Base-by-base conservation (phyloP, 2,329 filamentous ascomycete genomes). In the Coniochaeta prunicola region DNA sequence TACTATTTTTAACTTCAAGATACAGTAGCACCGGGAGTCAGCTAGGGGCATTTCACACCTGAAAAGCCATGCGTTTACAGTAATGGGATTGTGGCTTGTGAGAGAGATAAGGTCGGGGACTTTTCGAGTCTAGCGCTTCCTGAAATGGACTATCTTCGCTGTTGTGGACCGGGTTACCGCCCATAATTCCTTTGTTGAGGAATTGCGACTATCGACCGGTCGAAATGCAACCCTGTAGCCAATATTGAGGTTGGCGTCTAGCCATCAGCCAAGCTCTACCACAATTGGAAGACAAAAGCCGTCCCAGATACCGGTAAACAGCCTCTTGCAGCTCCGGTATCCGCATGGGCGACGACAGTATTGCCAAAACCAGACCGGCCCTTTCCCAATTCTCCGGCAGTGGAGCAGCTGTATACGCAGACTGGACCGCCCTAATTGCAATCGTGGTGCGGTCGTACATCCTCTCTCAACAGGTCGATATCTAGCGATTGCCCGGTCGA, bases 221-320 rank as follows among this genome's bases (percentile, higher is more conserved):
- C 21, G 21, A 50, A 50, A 28, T 28, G 45, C 1, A 28, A 50
- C 30, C 24, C 10, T n/a, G 13, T 30, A 24, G 38, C 34, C 61
- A 64, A 65, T 64, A 63, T 65, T 58, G 57, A 48, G 31, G 36
- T 54, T 12, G 42, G 62, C 10, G 64, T 65, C 17, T 3, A 19
- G 38, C 42, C 42, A 48, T 8, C 36, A 40, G 17, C 12, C 36
- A 34, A 34, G 31, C 31, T 34, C 13, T 13, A 13, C 13, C 31
- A 34, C 7, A 34, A 34, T 65, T 57, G 53, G 61, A 58, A 58
- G 55, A 31, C 59, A 61, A 63, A 60, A 62, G 64, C 65, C 63
- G 62, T 62, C 64, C 64, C 60, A 66, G 59, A 64, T 61, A 66
- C 61, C 60, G 59, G 60, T 63, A 34, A 7, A 7, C 7, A 34